Evolutionary conservation across 1,284 basidiomycete genomes (phyloP), one percentile per base, ranked within the genome.

Genomic region (Leucoagaricus sp.): DNA sequence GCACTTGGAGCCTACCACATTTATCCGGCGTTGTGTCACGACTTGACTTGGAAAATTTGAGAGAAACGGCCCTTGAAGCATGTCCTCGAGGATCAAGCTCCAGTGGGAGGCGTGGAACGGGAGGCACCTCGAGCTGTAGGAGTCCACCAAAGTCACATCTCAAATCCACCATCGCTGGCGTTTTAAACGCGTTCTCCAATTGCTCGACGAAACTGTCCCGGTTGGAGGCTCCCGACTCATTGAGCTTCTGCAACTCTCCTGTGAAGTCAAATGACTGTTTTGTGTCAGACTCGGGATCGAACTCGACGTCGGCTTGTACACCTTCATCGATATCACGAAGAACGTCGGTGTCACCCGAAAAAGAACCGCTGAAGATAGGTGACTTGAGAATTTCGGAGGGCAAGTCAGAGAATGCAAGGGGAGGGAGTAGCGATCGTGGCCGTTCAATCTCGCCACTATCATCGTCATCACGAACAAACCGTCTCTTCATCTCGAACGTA

Each of bases 211-310:
- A 94, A 68, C 90, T 93, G 5, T 73, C 75, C 3, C 90, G 73
- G 63, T 89, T 83, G 0, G 84, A 84, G 2, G 68, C 85, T 25
- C 88, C 87, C 5, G 82, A 85, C 63, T 86, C 84, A 56, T 87
- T 87, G 42, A 94, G 78, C 60, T 77, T 83, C 66, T 81, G 76
- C 49, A 92, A 75, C 69, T 94, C 93, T 21, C 84, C 86, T 0
- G 92, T 94, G 65, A 94, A 95, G 67, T 94, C 92, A 62, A 94
- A 95, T 1, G 87, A 90, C 63, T 82, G 85, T 70, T 87, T 88
- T 0, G 89, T 90, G 58, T 86, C 82, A 50, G 86, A 83, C 44
- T 85, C 83, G 9, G 69, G 75, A 10, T 75, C 68, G 15, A 61
- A 59, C 53, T 67, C 61, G 1, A 48, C 46, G 46, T 57, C 47